Base-by-base conservation (phyloP, 768 basidiomycete genomes). In the Tremella mesenterica region DNA sequence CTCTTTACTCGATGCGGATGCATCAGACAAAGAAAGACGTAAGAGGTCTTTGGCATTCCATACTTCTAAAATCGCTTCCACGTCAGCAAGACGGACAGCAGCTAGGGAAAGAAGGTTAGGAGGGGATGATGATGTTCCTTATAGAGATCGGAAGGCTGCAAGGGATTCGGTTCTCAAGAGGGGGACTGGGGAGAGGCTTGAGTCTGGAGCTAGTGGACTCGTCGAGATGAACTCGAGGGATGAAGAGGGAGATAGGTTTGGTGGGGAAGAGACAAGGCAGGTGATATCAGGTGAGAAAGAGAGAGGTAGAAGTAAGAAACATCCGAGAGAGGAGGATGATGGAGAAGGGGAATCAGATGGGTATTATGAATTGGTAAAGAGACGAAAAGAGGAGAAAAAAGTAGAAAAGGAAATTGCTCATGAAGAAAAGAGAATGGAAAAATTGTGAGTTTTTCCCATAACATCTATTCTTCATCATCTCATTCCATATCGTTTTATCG, bases 91-190 rank as follows among this genome's bases (percentile, higher is more conserved):
- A 55, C 80, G 92, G 50, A 81, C 82, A 52, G 81, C 81, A 26
- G 89, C 88, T 5, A 78, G 87, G 53, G 79, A 76, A 57, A 80
- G 79, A 23, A 82, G 85, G 4, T 70, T 83, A 48, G 85, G 87
- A 27, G 95, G 95, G 16, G 95, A 99, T 69, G 93, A 96, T 64
- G 95, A 99, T 67, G 78, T 97, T 44, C 95, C 95, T 16, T 88
- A 92, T 65, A 80, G 83, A 39, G 86, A 88, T 65, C 77, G 84
- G 45, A 79, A 78, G 74, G 67, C 63, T 28, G 70, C 66, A 25
- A 57, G 75, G 29, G 75, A 76, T 47, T 74, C 61, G 13, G 75
- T 64, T 14, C 44, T 64, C 16, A 18, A 23, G 27, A 28, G 28
- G n/a, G n/a, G 44, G n/a, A 23, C 44, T 23, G 14, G 4, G 47